Evolutionary conservation across 345 rosid genomes (phyloP), one percentile per base, ranked within the genome.

Genomic region (Eutrema yunnanense): DNA sequence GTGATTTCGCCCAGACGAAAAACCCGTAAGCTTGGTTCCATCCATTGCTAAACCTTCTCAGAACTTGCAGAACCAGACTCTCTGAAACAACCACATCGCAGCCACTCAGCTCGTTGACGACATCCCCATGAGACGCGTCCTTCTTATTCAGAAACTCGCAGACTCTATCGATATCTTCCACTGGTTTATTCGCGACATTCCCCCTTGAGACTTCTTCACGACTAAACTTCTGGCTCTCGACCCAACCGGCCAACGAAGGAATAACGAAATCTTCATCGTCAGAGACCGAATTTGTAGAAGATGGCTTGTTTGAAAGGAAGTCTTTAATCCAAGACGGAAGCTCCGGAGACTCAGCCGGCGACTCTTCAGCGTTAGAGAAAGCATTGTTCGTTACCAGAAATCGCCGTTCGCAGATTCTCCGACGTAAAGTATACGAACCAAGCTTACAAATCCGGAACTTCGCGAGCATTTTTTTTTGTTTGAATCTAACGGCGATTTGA

Each of bases 1-100:
- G 92, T 42, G 80, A 46, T 77, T 89, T 84, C 78, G 96, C 95
- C 97, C 98, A 91, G 55, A 16, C 72, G 94, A 93, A 93, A 55
- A 84, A 57, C 41, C 90, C 95, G 41, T 80, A 81, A 8, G 91
- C 84, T n/a, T 84, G 71, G 27, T 78, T 66, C 97, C 90, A 89
- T 2, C 81, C 84, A 50, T 78, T 81, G 69, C 86, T 79, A 66
- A 87, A 93, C 50, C 92, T 83, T 66, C 77, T 86, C 82, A 90
- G 57, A 44, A 87, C 67, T 67, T 80, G 92, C 53, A 79, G 71
- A 53, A 89, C 80, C 80, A 84, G 73, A 63, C 46, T 61, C 48
- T 73, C 72, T 22, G 90, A 74, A 14, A 81, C 81, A 6, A 58
- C 65, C 3, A 86, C 78, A 65, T 70, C 65, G 32, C 83, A 82